phyloP scores from a whole-genome alignment of 78 protist genomes.

The Cavenderia fasciculata region DNA sequence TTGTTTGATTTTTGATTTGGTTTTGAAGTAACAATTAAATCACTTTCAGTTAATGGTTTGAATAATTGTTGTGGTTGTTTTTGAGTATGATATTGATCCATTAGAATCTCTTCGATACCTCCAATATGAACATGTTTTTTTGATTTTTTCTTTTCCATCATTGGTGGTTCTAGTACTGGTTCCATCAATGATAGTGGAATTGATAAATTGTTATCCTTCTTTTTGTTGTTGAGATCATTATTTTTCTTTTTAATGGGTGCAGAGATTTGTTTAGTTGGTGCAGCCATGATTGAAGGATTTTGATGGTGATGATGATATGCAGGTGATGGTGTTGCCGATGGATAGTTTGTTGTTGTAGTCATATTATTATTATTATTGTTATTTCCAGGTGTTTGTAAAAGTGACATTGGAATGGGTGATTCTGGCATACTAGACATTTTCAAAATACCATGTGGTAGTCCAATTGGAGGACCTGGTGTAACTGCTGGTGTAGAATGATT shows the following conservation, averaged over 20 bases:
- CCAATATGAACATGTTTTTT: conserved; percentile 62
- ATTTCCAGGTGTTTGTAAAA: conserved; percentile 35
- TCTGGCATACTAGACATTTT: neutral
- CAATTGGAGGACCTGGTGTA: conserved; percentile 12
- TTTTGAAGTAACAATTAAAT: too few relatives aligned
- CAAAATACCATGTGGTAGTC: neutral
- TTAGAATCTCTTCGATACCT: conserved; percentile 3
- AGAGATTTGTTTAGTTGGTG: neutral
- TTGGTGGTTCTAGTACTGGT: conserved; percentile 3
- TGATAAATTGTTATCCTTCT: neutral
- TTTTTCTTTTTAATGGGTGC: neutral
- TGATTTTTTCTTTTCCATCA: neutral
- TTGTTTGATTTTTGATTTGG: too few relatives aligned
- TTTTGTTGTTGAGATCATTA: neutral
- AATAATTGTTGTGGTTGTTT: too few relatives aligned
- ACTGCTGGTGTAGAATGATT: conserved; percentile 31
- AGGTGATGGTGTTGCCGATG: neutral
- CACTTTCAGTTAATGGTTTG: too few relatives aligned
- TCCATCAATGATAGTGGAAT: too few relatives aligned
- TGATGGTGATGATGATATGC: too few relatives aligned
- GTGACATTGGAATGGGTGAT: conserved; percentile 40
- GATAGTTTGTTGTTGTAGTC: neutral
- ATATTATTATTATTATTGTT: neutral
- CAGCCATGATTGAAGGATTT: too few relatives aligned
- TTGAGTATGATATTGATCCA: too few relatives aligned